Percentiles rank a stretch among this genome's conserved stretches.
Evolutionary conservation across 495 filamentous ascomycete species (phyloP).

Genomic region (Penicillium canariense): DNA sequence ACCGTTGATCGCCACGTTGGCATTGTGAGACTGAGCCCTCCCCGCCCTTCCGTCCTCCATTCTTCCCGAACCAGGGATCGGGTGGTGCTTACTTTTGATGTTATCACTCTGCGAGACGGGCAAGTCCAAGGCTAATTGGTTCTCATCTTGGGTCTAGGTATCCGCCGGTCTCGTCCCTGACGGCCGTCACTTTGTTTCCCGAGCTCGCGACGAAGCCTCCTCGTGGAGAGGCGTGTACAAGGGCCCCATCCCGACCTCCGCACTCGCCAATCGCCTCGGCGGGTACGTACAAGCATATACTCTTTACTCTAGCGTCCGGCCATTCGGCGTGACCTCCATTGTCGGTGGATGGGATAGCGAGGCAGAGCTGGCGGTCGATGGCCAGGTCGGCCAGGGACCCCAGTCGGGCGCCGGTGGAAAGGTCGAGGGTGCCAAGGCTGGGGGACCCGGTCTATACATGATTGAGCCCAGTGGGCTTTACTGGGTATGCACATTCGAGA

Average conservation of each 20-base stretch:
- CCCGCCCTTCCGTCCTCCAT: neutral
- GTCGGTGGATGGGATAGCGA: constrained; percentile 90
- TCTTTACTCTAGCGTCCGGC: constrained; percentile 90
- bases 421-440: constrained; percentile 67
- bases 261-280: constrained; percentile 86
- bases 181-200: constrained; percentile 89
- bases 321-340: constrained; percentile 94
- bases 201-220: constrained; percentile 89
- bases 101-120: neutral
- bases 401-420: constrained; percentile 77
- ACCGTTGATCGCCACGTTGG: constrained; percentile 92
- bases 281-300: constrained; percentile 97
- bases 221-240: constrained; percentile 88
- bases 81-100: neutral
- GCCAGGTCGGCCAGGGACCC: constrained; percentile 79
- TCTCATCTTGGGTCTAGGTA: constrained; percentile 46
- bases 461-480: constrained; percentile 95
- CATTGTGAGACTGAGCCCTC: constrained; percentile 60
- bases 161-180: constrained; percentile 92
- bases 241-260: constrained; percentile 79
- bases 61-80: neutral
- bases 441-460: constrained; percentile 95
- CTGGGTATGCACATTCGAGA: constrained; percentile 60
- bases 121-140: neutral
- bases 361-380: constrained; percentile 75